A percentile compares a stretch with the other conserved stretches of the same genome.
Evolutionary conservation across 2,329 filamentous ascomycete species (phyloP).

Genomic region (Fusarium concolor): DNA sequence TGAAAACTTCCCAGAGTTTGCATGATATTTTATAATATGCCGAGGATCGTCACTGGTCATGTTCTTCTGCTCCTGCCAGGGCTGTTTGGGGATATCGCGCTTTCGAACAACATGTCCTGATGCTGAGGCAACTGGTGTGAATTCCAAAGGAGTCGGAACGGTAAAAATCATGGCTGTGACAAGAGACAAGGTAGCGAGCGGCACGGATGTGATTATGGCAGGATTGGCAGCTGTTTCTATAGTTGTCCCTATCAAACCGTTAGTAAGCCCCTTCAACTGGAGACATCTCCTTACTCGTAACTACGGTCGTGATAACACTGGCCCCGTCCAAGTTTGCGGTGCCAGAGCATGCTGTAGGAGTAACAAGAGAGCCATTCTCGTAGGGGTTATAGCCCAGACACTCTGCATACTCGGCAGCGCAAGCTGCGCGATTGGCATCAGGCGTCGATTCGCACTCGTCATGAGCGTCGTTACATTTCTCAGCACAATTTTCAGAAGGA

Average conservation of each 20-base stretch:
- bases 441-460: neutral
- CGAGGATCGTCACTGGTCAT: neutral
- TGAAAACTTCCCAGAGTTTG: no score
- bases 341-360: conserved; percentile 8
- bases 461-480: neutral
- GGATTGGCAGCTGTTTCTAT: neutral
- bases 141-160: no score
- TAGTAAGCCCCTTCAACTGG: neutral
- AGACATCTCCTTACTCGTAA: no score
- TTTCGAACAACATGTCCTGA: neutral
- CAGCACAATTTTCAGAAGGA: neutral
- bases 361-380: neutral
- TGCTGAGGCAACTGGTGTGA: neutral
- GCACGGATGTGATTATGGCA: neutral
- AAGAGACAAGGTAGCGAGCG: neutral
- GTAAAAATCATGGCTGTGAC: no score
- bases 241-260: neutral
- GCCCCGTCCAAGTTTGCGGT: no score
- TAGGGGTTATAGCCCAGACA: conserved; percentile 11
- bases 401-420: neutral
- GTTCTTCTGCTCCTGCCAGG: neutral
- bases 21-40: neutral
- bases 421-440: conserved; percentile 5
- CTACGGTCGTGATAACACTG: no score
- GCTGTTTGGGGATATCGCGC: neutral